These are phyloP conservation scores for Bruguiera sexangula DNA, from an alignment of 345 rosid species.

Conservation along the genomic window DNA sequence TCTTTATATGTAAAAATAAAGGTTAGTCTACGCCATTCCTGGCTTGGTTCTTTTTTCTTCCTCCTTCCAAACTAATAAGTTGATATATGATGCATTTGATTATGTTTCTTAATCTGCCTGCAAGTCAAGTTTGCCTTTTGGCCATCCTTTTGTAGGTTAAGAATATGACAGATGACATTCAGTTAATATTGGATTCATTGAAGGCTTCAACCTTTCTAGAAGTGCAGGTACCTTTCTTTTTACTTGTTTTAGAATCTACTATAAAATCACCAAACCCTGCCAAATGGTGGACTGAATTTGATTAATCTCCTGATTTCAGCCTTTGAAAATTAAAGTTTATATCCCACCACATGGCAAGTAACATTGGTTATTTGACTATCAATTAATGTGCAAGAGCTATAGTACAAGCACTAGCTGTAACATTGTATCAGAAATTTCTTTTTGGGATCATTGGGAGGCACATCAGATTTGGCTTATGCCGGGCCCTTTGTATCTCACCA, in stretches of 20 bases:
- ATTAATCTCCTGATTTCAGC: neutral
- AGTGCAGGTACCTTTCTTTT: conserved; percentile 50
- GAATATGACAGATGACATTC: conserved; percentile 47
- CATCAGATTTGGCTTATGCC: too few species aligned
- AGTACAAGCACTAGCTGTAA: too few species aligned
- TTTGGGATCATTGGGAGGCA: too few species aligned
- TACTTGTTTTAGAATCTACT: neutral
- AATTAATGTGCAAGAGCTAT: too few species aligned
- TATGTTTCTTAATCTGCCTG: conserved; percentile 5
- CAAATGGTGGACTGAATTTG: neutral
- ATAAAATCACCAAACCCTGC: neutral
- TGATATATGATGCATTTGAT: neutral
- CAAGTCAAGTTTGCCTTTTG: conserved; percentile 12
- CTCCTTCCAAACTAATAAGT: neutral
- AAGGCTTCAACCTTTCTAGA: conserved; percentile 59
- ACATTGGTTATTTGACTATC: too few species aligned
- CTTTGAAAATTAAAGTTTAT: too few species aligned
- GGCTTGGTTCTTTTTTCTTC: too few species aligned
- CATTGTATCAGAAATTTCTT: too few species aligned
- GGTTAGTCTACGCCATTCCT: neutral
- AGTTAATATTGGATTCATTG: conserved; percentile 60
- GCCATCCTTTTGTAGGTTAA: conserved; percentile 49
- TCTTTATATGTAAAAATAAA: neutral
- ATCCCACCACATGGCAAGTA: too few species aligned
- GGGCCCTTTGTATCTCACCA: too few species aligned